Evolutionary conservation across 1,284 basidiomycete genomes (phyloP).

Genomic region (Marasmius fiardii): DNA sequence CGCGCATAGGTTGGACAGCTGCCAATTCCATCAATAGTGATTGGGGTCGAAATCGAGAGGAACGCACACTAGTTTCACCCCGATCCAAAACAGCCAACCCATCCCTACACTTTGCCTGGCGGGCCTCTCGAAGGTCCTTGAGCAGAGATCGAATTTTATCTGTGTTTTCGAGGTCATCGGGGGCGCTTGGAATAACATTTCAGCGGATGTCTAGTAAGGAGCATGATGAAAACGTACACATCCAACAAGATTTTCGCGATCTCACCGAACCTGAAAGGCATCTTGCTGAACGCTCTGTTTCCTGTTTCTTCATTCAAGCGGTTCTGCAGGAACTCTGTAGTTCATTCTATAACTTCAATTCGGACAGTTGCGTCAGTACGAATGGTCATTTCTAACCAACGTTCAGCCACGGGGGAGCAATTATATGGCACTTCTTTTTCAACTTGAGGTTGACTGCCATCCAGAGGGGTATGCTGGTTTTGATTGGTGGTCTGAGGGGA

Average conservation of each 20-base stretch:
- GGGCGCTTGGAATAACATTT: conserved; percentile 55
- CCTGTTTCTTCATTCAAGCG: conserved; percentile 69
- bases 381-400: conserved; percentile 54
- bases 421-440: conserved; percentile 91
- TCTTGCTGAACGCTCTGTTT: conserved; percentile 65
- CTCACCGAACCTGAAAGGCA: conserved; percentile 88
- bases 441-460: conserved; percentile 90
- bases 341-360: not conserved
- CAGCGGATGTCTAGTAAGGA: not conserved
- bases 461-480: conserved; percentile 88
- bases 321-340: conserved; percentile 76
- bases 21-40: conserved; percentile 1
- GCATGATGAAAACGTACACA: conserved; percentile 54
- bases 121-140: conserved; percentile 91
- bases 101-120: conserved; percentile 89
- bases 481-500: conserved; percentile 85
- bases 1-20: conserved; percentile 85
- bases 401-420: conserved; percentile 86
- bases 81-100: conserved; percentile 75
- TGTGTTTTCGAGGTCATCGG: conserved; percentile 84
- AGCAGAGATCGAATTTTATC: conserved; percentile 82
- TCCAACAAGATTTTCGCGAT: conserved; percentile 88
- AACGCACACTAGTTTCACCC: conserved; percentile 74
- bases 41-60: conserved; percentile 5
- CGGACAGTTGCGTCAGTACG: too few relatives aligned